Evolutionary conservation across 495 filamentous ascomycete species (phyloP), one percentile per base, ranked within the genome.

Genomic region (Hypoxylon lienhwacheense): DNA sequence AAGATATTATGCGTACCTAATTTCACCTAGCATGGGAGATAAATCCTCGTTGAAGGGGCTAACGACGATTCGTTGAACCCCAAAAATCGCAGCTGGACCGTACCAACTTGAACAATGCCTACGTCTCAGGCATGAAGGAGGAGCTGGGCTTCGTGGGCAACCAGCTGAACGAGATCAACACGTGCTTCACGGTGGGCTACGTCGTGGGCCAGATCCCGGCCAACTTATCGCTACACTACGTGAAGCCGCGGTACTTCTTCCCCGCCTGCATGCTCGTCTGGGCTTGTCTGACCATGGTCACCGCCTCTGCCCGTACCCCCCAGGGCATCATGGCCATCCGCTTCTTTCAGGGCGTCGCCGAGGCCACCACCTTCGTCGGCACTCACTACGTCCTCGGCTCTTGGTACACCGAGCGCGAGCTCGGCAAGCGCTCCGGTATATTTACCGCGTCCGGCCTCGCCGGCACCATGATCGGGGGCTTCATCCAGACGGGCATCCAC

Each of bases 51-150:
- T 52, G 19, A 10, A 25, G 5, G 7, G 7, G 24, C 14, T 10
- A n/a, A n/a, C n/a, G n/a, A n/a, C n/a, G 17, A 32, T 28, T 33
- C 5, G 10, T 64, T 61, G 67, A 69, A 20, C 14, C 34, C 3
- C 14, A 2, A 6, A 17, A 22, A 28, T 19, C 15, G 8, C 16
- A 67, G 65, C 72, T 85, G 22, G 84, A 85, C 63, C 75, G 81
- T 5, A 73, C 77, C 12, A 85, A 84, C 58, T 54, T 87, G 8
- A 70, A 71, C 53, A 83, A 84, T 73, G 83, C 84, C 50, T 85
- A 85, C 66, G 80, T 86, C 20, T 79, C 77, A 0, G 84, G 84
- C 1, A 84, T 87, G 82, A 82, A 81, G 49, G 80, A 84, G 46
- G 81, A 85, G 53, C 72, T 85, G 8, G 53, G 65, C 48, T 81